These are phyloP conservation scores for Yamadazyma sp. DNA, from an alignment of 1,139 yeast species.

Conservation along the genomic window DNA sequence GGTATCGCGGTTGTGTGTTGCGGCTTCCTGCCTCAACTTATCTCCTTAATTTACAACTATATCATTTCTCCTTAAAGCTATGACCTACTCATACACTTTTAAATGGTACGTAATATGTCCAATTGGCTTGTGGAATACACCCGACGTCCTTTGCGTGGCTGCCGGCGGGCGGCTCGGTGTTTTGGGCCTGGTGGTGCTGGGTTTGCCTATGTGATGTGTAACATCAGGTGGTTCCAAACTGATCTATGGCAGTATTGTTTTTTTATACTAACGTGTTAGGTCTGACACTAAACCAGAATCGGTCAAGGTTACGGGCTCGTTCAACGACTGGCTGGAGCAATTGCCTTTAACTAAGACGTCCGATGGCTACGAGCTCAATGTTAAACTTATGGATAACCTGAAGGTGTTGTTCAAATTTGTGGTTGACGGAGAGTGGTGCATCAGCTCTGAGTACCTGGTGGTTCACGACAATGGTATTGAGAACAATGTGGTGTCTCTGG, in stretches of 20 bases:
- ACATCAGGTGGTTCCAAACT: too few relatives aligned
- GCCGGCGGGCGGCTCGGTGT: too few relatives aligned
- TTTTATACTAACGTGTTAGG: constrained; percentile 2
- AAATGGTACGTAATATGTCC: constrained; percentile 19
- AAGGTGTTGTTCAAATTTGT: constrained; percentile 37
- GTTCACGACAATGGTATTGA: constrained; percentile 38
- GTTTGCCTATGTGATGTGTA: neutral
- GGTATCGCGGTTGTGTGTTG: neutral
- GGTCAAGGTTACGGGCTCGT: constrained; percentile 43
- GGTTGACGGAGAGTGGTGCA: constrained; percentile 34
- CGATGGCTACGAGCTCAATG: constrained; percentile 15
- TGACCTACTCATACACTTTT: constrained; percentile 18
- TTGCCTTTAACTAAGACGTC: constrained; percentile 17
- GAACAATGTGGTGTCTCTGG: constrained; percentile 35
- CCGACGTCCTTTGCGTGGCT: too few relatives aligned
- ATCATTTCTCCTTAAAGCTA: neutral
- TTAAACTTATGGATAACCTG: constrained; percentile 22
- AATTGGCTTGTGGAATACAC: too few relatives aligned
- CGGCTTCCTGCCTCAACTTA: constrained; percentile 3
- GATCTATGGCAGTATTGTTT: neutral
- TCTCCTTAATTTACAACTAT: constrained; percentile 3
- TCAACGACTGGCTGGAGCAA: constrained; percentile 37
- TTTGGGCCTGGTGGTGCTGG: neutral
- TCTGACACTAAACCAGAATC: constrained; percentile 7
- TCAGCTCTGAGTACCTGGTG: constrained; percentile 25